Conservation (phyloP, 2,329 filamentous ascomycete genomes). For the Teratosphaeria zuluensis region DNA sequence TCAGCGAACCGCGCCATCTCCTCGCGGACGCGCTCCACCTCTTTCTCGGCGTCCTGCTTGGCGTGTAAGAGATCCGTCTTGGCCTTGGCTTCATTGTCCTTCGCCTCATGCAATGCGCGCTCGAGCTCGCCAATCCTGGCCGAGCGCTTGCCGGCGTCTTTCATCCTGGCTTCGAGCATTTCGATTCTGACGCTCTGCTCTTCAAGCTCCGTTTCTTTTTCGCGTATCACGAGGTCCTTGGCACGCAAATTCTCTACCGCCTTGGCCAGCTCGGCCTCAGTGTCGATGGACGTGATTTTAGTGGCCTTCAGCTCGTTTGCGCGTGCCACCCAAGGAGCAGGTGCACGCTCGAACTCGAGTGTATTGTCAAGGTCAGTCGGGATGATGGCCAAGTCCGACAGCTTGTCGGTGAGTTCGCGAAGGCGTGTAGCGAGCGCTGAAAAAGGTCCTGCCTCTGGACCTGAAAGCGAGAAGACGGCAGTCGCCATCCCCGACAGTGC, state of each 20-base stretch:
- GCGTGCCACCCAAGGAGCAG: constrained; percentile 74
- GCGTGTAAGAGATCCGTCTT: constrained; percentile 16
- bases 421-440: constrained; percentile 59
- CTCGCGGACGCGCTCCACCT: constrained; percentile 19
- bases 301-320: constrained; percentile 73
- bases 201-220: constrained; percentile 66
- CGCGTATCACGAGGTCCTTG: constrained; percentile 46
- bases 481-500: constrained; percentile 51
- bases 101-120: constrained; percentile 21
- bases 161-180: constrained; percentile 78
- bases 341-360: constrained; percentile 55
- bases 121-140: constrained; percentile 59
- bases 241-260: constrained; percentile 74
- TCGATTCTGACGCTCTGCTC: constrained; percentile 88
- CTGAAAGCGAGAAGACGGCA: constrained; percentile 40
- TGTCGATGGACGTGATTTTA: constrained; percentile 70
- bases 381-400: constrained; percentile 62
- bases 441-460: constrained; percentile 57
- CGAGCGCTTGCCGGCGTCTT: constrained; percentile 70
- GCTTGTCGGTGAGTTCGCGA: constrained; percentile 51
- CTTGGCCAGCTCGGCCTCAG: constrained; percentile 72
- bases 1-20: constrained; percentile 21
- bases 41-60: constrained; percentile 17
- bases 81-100: constrained; percentile 48
- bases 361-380: constrained; percentile 35